Conservation (phyloP, 2,329 filamentous ascomycete species). For the Fusarium sp. region DNA sequence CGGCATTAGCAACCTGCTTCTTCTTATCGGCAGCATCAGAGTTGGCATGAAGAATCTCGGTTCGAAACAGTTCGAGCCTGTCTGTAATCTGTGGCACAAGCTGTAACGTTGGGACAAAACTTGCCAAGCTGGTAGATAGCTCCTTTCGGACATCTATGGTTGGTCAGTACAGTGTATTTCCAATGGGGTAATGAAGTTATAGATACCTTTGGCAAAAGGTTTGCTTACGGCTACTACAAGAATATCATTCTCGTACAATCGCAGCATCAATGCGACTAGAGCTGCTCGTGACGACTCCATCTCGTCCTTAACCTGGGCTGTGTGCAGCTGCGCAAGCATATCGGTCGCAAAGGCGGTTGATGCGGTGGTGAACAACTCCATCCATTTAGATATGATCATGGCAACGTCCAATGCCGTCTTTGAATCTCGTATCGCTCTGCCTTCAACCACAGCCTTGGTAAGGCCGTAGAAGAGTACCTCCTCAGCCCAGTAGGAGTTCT, state of each 20-base stretch:
- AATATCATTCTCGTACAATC: slow-evolving; percentile 70
- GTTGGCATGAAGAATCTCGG: slow-evolving; percentile 64
- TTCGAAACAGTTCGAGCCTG: slow-evolving; percentile 70
- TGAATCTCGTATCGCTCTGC: slow-evolving; percentile 60
- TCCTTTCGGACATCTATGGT: slow-evolving; percentile 60
- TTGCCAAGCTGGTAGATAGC: slow-evolving; percentile 64
- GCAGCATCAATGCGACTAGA: slow-evolving; percentile 73
- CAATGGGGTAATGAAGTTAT: slow-evolving; percentile 7
- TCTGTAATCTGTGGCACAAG: slow-evolving; percentile 66
- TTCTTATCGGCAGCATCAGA: slow-evolving; percentile 69
- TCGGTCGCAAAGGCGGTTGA: slow-evolving; percentile 63
- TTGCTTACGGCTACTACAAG: slow-evolving; percentile 68
- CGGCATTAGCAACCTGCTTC: slow-evolving; percentile 62
- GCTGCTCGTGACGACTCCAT: slow-evolving; percentile 72
- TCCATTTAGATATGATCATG: slow-evolving; percentile 68
- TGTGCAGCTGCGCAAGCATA: slow-evolving; percentile 61
- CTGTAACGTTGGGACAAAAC: slow-evolving; percentile 71
- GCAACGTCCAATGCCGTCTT: slow-evolving; percentile 66
- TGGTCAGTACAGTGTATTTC: slow-evolving; percentile 5
- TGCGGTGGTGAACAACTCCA: slow-evolving; percentile 67
- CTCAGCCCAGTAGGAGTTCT: slow-evolving; percentile 74
- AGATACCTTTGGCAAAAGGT: slow-evolving; percentile 65
- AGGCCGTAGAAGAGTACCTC: slow-evolving; percentile 95
- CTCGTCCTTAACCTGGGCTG: slow-evolving; percentile 65
- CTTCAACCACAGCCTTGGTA: slow-evolving; percentile 82